Evolutionary conservation across 2,329 filamentous ascomycete species (phyloP).

Genomic region (Neofusicoccum cordaticola): DNA sequence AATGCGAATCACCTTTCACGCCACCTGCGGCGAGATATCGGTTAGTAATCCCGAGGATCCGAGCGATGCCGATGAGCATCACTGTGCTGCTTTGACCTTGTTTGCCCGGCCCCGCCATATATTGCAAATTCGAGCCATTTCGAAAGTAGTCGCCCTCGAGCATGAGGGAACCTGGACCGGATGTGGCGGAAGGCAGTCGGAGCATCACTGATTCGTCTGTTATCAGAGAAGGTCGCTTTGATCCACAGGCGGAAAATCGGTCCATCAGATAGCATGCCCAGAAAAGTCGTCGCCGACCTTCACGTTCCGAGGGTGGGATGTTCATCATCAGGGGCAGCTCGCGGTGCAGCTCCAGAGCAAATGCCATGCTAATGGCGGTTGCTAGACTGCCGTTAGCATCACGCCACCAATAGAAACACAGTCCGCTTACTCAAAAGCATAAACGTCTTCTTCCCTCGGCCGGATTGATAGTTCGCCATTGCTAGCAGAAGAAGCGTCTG

Average conservation of each 20-base stretch:
- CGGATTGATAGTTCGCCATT: slow-evolving; percentile 71
- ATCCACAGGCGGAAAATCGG: slow-evolving; percentile 77
- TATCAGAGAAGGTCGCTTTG: slow-evolving; percentile 76
- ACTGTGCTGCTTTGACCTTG: slow-evolving; percentile 72
- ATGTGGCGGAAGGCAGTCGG: slow-evolving; percentile 71
- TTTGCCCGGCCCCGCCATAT: slow-evolving; percentile 65
- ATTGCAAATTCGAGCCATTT: slow-evolving; percentile 72
- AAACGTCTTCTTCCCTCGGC: slow-evolving; percentile 79
- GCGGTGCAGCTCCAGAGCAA: slow-evolving; percentile 76
- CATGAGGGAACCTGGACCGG: slow-evolving; percentile 58
- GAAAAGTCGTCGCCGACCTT: slow-evolving; percentile 76
- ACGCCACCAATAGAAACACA: neutral
- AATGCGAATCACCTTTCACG: slow-evolving; percentile 85
- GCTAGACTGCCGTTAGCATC: slow-evolving; percentile 47
- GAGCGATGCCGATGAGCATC: slow-evolving; percentile 80
- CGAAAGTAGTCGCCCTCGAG: slow-evolving; percentile 80
- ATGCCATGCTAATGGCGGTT: slow-evolving; percentile 75
- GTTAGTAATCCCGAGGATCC: slow-evolving; percentile 79
- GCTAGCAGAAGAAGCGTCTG: slow-evolving; percentile 74
- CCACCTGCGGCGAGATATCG: slow-evolving; percentile 80
- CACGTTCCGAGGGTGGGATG: slow-evolving; percentile 66
- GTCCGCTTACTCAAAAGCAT: slow-evolving; percentile 69
- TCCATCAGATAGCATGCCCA: slow-evolving; percentile 89
- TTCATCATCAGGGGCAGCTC: slow-evolving; percentile 65
- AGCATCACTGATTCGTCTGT: slow-evolving; percentile 73